phyloP scores from a whole-genome alignment of 257 asterid genomes.

The Solanum chmielewskii region DNA sequence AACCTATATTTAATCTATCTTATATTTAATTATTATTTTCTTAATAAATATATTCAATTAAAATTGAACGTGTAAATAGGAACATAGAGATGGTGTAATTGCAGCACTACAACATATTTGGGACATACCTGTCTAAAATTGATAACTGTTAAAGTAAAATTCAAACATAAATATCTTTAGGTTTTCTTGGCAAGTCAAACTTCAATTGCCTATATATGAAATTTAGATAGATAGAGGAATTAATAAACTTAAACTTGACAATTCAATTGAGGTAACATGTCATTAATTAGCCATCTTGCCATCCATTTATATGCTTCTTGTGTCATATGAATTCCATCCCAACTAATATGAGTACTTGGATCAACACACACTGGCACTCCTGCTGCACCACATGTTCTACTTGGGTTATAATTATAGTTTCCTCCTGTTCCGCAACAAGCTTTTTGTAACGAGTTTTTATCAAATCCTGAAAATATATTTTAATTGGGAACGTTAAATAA shows the following conservation, averaged over 20 bases:
- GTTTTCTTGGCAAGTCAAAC: too few relatives aligned
- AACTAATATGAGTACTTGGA: neutral
- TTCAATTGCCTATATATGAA: too few relatives aligned
- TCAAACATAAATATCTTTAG: too few relatives aligned
- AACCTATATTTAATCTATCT: too few relatives aligned
- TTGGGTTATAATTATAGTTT: neutral
- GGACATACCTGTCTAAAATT: too few relatives aligned
- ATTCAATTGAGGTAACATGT: neutral
- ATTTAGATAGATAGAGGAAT: too few relatives aligned
- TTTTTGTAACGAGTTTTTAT: neutral
- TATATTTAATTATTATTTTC: too few relatives aligned
- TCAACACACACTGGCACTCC: slow-evolving; percentile 3
- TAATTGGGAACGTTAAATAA: neutral
- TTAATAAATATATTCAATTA: too few relatives aligned
- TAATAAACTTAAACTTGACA: neutral
- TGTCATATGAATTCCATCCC: slow-evolving; percentile 24
- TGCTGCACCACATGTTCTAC: neutral
- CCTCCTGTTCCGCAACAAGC: slow-evolving; percentile 24
- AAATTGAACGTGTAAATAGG: too few relatives aligned
- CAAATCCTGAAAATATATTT: slow-evolving; percentile 3
- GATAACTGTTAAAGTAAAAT: too few relatives aligned
- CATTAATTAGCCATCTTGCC: neutral
- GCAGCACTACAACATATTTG: too few relatives aligned
- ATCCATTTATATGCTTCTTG: slow-evolving; percentile 12
- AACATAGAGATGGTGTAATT: too few relatives aligned